A percentile compares a stretch with the other conserved stretches of the same genome.
Conservation (phyloP, 2,329 filamentous ascomycete species). For the Claviceps africana region DNA sequence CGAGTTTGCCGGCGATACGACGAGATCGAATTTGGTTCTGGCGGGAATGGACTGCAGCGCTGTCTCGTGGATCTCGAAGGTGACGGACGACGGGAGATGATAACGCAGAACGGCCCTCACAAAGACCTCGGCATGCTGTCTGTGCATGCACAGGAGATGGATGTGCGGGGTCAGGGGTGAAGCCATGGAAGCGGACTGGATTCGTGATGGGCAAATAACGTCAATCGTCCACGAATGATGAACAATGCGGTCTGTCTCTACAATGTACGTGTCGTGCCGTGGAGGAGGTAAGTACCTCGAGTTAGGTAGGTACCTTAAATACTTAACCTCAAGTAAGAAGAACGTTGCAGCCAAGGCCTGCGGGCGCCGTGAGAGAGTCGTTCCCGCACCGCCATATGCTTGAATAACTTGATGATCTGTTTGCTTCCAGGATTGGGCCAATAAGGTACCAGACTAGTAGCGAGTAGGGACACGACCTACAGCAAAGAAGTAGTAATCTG, state of each 20-base stretch:
- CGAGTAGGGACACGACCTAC: too few species aligned
- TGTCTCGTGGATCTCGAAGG: slow-evolving; percentile 23
- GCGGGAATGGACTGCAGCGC: slow-evolving; percentile 24
- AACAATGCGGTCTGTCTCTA: not conserved
- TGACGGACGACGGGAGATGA: slow-evolving; percentile 17
- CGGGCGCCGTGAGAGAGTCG: too few species aligned
- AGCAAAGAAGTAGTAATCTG: too few species aligned
- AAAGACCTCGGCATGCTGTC: slow-evolving; percentile 24
- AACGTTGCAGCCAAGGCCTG: too few species aligned
- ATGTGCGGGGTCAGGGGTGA: slow-evolving; percentile 6
- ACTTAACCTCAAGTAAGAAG: too few species aligned
- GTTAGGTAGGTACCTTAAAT: too few species aligned
- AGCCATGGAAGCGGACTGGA: not conserved
- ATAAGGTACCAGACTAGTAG: too few species aligned
- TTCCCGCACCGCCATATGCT: too few species aligned
- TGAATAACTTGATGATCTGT: too few species aligned
- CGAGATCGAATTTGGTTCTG: slow-evolving; percentile 26
- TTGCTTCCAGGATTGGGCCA: not conserved
- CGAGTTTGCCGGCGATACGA: slow-evolving; percentile 41
- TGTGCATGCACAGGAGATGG: slow-evolving; percentile 9
- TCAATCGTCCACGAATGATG: not conserved
- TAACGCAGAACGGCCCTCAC: slow-evolving; percentile 17
- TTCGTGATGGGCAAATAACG: not conserved
- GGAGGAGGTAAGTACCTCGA: too few species aligned
- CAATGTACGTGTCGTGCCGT: not conserved